Conservation (phyloP, 2,329 filamentous ascomycete species). For the Claviceps sp. region DNA sequence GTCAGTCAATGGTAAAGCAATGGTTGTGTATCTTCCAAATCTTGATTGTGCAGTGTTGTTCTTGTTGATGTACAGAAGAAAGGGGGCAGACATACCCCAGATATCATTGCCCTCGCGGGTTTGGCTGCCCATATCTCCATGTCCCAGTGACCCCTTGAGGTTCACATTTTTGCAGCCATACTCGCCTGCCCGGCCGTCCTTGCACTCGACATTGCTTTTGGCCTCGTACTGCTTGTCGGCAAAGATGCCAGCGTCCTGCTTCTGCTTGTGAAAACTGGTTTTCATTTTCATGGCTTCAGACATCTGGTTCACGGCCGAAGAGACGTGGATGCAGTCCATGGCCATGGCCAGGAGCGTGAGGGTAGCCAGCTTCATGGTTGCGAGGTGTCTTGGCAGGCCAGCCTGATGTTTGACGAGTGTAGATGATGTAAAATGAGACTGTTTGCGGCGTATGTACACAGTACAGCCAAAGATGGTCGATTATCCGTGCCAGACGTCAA, state of each 20-base stretch:
- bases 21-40: too few relatives aligned
- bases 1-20: too few relatives aligned
- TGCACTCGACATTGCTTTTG: background rate
- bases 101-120: conserved; percentile 22
- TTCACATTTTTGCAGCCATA: conserved; percentile 23
- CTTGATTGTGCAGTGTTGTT: background rate
- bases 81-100: conserved; percentile 12
- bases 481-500: background rate
- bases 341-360: background rate
- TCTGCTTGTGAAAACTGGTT: background rate
- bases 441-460: too few relatives aligned
- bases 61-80: background rate
- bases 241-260: conserved; percentile 1
- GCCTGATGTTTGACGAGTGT: too few relatives aligned
- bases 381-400: too few relatives aligned
- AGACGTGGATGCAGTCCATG: background rate
- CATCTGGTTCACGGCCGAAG: background rate
- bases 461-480: background rate
- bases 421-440: too few relatives aligned
- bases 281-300: background rate
- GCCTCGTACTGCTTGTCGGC: background rate
- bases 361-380: background rate
- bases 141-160: conserved; percentile 22
- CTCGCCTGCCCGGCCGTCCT: conserved; percentile 10
- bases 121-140: conserved; percentile 20